Evolutionary conservation across 306 rosid species (phyloP), one percentile per base, ranked within the genome.

Genomic region (Luffa acutangula): DNA sequence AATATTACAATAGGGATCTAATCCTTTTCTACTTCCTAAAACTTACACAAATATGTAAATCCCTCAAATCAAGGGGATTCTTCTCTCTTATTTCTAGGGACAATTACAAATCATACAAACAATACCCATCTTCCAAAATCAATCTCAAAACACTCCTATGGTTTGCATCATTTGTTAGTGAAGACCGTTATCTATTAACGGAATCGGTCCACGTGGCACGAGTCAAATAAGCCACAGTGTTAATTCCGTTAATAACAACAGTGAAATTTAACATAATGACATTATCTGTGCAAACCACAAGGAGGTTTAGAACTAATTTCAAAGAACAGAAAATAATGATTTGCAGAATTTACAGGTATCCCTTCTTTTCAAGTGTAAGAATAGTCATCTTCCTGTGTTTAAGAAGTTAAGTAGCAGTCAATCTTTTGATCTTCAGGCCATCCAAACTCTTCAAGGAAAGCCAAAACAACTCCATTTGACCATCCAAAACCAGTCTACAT

Each of bases 401-500:
- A 36, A 37, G 20, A n/a, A 48, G 42, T 0, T 33, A 46, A 60
- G 6, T 83, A 83, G 76, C 92, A 87, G 56, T 84, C 87, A 53
- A 92, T 87, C 13, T 64, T 78, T 77, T 83, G 86, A 86, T 91
- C 93, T 81, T 78, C 56, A 46, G 96, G 97, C 99, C 99, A 95
- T 80, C 97, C 97, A 83, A 95, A 93, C 88, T 95, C 97, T 88
- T 92, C 99, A 84, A 92, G 84, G 82, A 95, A 89, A 62, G 97
- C 96, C 86, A 95, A 87, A 48, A 91, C 95, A 65, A 95, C 94
- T 73, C 97, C 97, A 75, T 92, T 95, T 15, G 97, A 89, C 97
- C 97, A 95, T 10, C 97, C 99, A 87, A 95, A 95, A 80, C 97
- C 97, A 85, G 96, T 95, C 99, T 95, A 89, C 87, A 85, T 81